Percentiles rank a stretch among this genome's conserved stretches.
These are phyloP conservation scores for Ajuga reptans DNA, from an alignment of 305 asterid species.

Conservation along the genomic window DNA sequence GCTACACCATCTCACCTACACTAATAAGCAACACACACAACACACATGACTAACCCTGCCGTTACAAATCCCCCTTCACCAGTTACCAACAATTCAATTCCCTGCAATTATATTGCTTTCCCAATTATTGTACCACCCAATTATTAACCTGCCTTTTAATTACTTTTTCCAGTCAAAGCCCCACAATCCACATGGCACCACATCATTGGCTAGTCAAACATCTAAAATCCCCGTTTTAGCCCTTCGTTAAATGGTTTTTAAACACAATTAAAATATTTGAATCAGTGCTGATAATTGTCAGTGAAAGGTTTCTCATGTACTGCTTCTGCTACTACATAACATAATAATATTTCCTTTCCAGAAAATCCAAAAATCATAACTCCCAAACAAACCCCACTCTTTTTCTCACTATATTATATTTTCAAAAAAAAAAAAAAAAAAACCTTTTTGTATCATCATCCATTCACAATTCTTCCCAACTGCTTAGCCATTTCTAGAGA, in stretches of 20 bases:
- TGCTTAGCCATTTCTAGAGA: constrained; percentile 14
- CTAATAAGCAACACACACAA: neutral
- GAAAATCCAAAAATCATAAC: constrained; percentile 31
- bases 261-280: constrained; percentile 14
- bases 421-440: neutral
- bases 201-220: constrained; percentile 34
- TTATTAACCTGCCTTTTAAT: constrained; percentile 24
- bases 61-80: constrained; percentile 24
- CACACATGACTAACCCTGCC: constrained; percentile 20
- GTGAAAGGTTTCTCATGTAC: constrained; percentile 25
- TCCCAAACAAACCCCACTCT: constrained; percentile 36
- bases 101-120: constrained; percentile 21
- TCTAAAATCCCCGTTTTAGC: constrained; percentile 18
- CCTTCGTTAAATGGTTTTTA: neutral
- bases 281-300: constrained; percentile 26
- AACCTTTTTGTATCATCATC: constrained; percentile 22
- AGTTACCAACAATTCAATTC: constrained; percentile 20
- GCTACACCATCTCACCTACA: constrained; percentile 15
- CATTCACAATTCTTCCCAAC: constrained; percentile 18
- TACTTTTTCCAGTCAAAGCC: constrained; percentile 27
- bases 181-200: constrained; percentile 25
- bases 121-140: constrained; percentile 33
- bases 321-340: neutral
- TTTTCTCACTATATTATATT: neutral
- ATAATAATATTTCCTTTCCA: neutral